A percentile compares a stretch with the other conserved stretches of the same genome.
Evolutionary conservation across 257 asterid genomes (phyloP).

Genomic region (Solanum stenotomum): DNA sequence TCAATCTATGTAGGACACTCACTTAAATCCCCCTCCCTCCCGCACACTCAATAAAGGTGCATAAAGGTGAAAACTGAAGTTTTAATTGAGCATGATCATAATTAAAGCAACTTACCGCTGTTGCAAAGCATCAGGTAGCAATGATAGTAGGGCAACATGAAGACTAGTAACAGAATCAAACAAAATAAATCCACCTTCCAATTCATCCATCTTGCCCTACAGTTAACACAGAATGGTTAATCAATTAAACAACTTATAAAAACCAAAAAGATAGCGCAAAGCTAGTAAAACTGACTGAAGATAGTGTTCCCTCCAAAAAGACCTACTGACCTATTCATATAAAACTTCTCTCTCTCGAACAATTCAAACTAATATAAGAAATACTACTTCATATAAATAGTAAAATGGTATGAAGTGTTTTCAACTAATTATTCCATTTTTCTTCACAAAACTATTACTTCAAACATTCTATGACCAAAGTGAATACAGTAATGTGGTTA

Average conservation of each 20-base stretch:
- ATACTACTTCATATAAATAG: not conserved
- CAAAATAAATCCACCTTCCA: constrained; percentile 99
- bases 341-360: not conserved
- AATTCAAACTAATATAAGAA: not conserved
- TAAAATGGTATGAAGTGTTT: not conserved
- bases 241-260: not conserved
- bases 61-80: not conserved
- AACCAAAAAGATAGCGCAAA: not conserved
- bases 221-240: constrained; percentile 6
- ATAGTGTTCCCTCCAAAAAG: not conserved
- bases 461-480: not conserved
- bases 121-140: constrained; percentile 84
- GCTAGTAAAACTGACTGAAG: not conserved
- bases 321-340: not conserved
- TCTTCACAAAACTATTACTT: not conserved
- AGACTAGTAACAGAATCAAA: constrained; percentile 78
- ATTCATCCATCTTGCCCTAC: constrained; percentile 97
- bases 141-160: constrained; percentile 95
- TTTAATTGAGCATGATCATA: not conserved
- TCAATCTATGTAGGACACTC: not conserved
- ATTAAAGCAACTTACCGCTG: constrained; percentile 44
- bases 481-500: not conserved
- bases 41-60: not conserved
- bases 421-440: not conserved
- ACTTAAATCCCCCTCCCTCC: not conserved